A percentile compares a stretch with the other conserved stretches of the same genome.
phyloP scores from a whole-genome alignment of 306 rosid genomes.

The Acacia confusa region DNA sequence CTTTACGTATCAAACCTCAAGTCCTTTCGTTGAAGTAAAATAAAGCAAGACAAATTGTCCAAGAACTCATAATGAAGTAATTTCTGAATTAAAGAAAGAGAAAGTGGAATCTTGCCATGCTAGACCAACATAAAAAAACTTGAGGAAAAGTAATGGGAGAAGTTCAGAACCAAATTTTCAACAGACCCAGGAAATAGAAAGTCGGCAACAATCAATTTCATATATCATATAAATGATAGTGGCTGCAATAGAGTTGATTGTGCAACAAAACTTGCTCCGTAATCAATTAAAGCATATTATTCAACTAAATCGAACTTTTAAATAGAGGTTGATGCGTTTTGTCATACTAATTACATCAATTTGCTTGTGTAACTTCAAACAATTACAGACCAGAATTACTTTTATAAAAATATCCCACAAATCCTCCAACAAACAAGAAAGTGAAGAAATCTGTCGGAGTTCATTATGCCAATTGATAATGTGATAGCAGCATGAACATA shows the following conservation, averaged over 20 bases:
- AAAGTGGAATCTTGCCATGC: not conserved
- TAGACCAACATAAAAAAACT: constrained; percentile 19
- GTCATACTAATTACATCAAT: constrained; percentile 7
- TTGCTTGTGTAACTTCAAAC: not conserved
- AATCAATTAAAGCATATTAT: constrained; percentile 5
- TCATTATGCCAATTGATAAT: not conserved
- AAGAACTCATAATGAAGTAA: constrained; percentile 8
- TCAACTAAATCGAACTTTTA: not conserved
- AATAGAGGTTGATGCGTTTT: not conserved
- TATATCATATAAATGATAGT: constrained; percentile 3
- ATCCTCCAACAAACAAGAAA: constrained; percentile 10
- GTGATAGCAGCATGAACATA: not conserved
- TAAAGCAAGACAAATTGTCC: not conserved
- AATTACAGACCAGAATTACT: not conserved
- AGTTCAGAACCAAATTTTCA: not conserved
- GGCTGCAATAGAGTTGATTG: constrained; percentile 3
- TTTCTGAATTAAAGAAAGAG: constrained; percentile 12
- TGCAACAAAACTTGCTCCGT: not conserved
- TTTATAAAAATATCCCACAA: constrained; percentile 11
- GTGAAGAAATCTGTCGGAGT: not conserved
- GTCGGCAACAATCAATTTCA: not conserved
- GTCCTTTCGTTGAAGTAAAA: constrained; percentile 3
- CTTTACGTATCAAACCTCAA: not conserved
- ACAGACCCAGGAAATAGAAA: not conserved
- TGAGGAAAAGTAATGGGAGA: constrained; percentile 9